Conservation (phyloP, 352 stramenopile species). For the Pythium grandisporangium region DNA sequence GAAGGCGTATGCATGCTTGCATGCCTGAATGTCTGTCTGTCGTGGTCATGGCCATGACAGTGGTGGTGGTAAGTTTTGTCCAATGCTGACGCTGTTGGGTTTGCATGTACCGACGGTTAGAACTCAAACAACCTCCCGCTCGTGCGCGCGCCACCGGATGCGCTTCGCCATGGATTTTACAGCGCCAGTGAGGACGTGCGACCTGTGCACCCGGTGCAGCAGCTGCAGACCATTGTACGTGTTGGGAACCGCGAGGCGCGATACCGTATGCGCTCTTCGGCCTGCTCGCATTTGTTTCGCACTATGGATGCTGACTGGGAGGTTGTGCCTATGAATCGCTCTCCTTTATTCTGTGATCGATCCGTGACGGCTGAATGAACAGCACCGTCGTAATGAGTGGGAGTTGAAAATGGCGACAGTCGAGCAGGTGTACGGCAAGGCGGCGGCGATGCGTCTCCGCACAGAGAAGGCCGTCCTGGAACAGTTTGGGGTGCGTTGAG, state of each 20-base stretch:
- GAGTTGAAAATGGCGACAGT: slow-evolving; percentile 86
- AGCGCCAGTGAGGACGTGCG: slow-evolving; percentile 72
- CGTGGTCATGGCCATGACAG: too few relatives aligned
- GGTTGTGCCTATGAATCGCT: too few relatives aligned
- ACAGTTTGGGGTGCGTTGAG: slow-evolving; percentile 52
- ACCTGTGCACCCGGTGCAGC: slow-evolving; percentile 79
- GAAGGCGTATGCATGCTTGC: too few relatives aligned
- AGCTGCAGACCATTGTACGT: slow-evolving; percentile 66
- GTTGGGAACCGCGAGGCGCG: too few relatives aligned
- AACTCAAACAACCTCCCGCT: slow-evolving; percentile 68
- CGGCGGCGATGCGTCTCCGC: slow-evolving; percentile 80
- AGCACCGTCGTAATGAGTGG: slow-evolving; percentile 73
- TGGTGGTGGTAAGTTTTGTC: neutral
- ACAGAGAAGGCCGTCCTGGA: slow-evolving; percentile 85
- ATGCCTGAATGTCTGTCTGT: too few relatives aligned
- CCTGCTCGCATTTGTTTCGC: too few relatives aligned
- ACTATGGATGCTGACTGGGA: too few relatives aligned
- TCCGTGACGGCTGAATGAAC: too few relatives aligned
- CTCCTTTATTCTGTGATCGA: too few relatives aligned
- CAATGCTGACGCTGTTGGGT: neutral
- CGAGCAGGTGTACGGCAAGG: slow-evolving; percentile 85
- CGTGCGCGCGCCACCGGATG: slow-evolving; percentile 71
- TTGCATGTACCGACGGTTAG: slow-evolving; percentile 15
- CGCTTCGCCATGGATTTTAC: slow-evolving; percentile 77
- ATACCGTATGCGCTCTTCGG: too few relatives aligned